These are phyloP conservation scores for Ploettnerulaceae sp. DNA, from an alignment of 2,329 filamentous ascomycete genomes.

Conservation along the genomic window DNA sequence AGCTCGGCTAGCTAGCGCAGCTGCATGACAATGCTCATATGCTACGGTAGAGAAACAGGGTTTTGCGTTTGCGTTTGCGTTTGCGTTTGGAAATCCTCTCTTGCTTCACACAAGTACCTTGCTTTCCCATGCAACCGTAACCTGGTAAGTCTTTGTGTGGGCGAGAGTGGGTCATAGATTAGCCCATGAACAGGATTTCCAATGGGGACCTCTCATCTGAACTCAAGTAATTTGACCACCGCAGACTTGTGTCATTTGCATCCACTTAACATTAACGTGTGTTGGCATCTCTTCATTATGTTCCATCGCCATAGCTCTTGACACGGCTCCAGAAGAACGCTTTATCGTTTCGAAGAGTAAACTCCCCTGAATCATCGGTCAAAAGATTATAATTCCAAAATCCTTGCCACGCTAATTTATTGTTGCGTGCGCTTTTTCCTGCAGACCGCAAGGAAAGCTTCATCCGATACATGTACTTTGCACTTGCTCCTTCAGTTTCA, in stretches of 20 bases:
- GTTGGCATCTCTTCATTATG: not conserved
- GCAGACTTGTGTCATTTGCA: not conserved
- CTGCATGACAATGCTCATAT: no score
- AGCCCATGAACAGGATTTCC: no score
- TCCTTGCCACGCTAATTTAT: conserved; percentile 81
- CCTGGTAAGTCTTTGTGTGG: not conserved
- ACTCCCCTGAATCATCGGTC: conserved; percentile 87
- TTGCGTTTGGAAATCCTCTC: no score
- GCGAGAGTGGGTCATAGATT: no score
- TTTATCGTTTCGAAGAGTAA: conserved; percentile 59
- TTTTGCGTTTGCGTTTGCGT: no score
- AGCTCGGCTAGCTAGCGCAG: no score
- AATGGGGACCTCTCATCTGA: not conserved
- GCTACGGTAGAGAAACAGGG: no score
- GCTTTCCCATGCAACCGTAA: not conserved
- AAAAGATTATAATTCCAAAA: conserved; percentile 89
- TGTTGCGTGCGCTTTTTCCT: conserved; percentile 65
- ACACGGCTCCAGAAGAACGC: conserved; percentile 65
- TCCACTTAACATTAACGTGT: not conserved
- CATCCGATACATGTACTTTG: conserved; percentile 81
- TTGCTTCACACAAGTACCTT: no score
- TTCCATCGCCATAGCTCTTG: conserved; percentile 52
- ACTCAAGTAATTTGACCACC: not conserved
- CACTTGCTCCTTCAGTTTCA: conserved; percentile 77
- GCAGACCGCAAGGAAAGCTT: conserved; percentile 66